A percentile compares a stretch with the other conserved stretches of the same genome.
phyloP scores from a whole-genome alignment of 106 monocot genomes.

The Posidonia australis region DNA sequence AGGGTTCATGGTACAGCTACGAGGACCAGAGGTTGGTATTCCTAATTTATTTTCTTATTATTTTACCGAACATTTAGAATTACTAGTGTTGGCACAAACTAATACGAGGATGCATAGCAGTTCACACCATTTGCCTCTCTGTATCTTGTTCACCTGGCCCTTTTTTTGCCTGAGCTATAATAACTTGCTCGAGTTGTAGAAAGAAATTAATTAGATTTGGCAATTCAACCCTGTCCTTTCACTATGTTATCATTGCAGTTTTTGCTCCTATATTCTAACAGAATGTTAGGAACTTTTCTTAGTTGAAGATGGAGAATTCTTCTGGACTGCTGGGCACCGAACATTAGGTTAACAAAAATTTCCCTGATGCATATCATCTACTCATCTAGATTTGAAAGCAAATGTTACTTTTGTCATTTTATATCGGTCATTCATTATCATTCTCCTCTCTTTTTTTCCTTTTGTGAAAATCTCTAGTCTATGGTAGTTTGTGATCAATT shows the following conservation, averaged over 20 bases:
- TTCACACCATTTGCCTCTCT: background rate
- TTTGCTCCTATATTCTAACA: background rate
- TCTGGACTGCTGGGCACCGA: too few species aligned
- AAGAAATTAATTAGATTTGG: background rate
- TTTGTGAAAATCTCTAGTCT: too few species aligned
- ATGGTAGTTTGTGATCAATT: too few species aligned
- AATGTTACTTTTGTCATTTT: too few species aligned
- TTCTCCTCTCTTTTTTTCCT: background rate
- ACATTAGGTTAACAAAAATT: too few species aligned
- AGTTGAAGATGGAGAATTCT: too few species aligned
- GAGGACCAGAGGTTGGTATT: slow-evolving; percentile 57
- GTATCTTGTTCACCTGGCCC: background rate
- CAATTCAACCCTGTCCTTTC: background rate
- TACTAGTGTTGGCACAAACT: too few species aligned
- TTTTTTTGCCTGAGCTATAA: background rate
- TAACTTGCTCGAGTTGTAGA: background rate
- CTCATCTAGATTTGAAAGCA: too few species aligned
- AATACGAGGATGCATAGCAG: too few species aligned
- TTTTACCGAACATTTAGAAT: background rate
- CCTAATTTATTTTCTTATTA: background rate
- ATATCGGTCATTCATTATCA: background rate
- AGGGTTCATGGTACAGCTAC: slow-evolving; percentile 35
- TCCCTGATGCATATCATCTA: too few species aligned
- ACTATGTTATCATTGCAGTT: background rate
- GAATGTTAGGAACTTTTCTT: too few species aligned